These are phyloP conservation scores for Sugiyamaella japonica DNA, from an alignment of 1,139 yeast genomes.

Conservation along the genomic window DNA sequence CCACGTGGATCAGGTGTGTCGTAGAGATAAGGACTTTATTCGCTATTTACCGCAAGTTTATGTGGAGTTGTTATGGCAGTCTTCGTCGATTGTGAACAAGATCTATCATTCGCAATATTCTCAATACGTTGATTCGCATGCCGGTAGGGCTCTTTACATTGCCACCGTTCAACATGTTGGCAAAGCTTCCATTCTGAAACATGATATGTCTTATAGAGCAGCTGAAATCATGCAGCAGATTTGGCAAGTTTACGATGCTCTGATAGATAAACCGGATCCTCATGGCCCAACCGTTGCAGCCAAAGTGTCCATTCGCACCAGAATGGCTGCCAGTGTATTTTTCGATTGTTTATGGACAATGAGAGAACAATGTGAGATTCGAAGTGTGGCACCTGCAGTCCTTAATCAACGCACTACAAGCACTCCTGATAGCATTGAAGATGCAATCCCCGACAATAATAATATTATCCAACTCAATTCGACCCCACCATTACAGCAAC, in stretches of 20 bases:
- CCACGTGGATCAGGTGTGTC: constrained; percentile 64
- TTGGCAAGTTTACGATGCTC: constrained; percentile 78
- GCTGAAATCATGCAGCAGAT: constrained; percentile 92
- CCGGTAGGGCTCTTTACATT: constrained; percentile 72
- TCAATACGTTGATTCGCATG: constrained; percentile 61
- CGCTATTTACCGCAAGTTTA: constrained; percentile 82
- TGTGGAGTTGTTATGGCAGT: constrained; percentile 84
- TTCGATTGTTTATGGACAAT: constrained; percentile 85
- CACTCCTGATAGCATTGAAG: constrained; percentile 25
- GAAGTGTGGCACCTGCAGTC: constrained; percentile 41
- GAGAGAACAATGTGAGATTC: constrained; percentile 74
- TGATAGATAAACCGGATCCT: constrained; percentile 39
- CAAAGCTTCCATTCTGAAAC: constrained; percentile 80
- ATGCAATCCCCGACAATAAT: background rate
- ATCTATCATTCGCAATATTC: constrained; percentile 73
- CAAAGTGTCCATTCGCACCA: constrained; percentile 60
- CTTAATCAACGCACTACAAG: constrained; percentile 35
- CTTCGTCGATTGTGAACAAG: constrained; percentile 80
- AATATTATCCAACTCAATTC: background rate
- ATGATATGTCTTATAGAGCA: constrained; percentile 89
- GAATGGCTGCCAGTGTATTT: constrained; percentile 91
- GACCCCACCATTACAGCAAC: constrained; percentile 8
- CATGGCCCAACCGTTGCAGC: constrained; percentile 39
- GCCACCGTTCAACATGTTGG: constrained; percentile 69
- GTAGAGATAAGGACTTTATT: constrained; percentile 61